These are phyloP conservation scores for Rickenella mellea DNA, from an alignment of 768 basidiomycete species.

Conservation along the genomic window DNA sequence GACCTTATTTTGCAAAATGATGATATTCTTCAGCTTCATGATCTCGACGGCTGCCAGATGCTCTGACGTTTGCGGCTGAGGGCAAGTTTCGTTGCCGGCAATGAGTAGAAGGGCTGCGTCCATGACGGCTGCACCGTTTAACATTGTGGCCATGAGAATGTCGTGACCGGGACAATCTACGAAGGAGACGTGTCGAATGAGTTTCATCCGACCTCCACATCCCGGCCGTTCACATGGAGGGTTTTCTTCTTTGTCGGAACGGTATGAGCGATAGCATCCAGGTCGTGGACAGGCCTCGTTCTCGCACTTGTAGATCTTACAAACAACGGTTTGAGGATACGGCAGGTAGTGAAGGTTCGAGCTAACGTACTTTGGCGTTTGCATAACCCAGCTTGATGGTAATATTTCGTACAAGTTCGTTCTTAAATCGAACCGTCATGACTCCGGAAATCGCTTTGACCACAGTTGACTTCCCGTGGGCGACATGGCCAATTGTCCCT, in stretches of 20 bases:
- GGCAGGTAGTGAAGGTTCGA: background rate
- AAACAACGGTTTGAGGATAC: background rate
- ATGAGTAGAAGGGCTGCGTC: conserved; percentile 93
- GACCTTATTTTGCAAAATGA: conserved; percentile 98
- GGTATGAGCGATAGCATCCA: conserved; percentile 89
- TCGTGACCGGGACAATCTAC: conserved; percentile 98
- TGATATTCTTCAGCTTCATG: conserved; percentile 97
- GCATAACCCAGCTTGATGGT: conserved; percentile 99
- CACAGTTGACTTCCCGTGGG: conserved; percentile 92
- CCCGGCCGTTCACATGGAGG: conserved; percentile 91
- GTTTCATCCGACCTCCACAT: conserved; percentile 83
- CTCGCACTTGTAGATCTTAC: conserved; percentile 95
- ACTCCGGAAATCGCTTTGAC: conserved; percentile 99
- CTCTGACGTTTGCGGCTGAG: conserved; percentile 97
- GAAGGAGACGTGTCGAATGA: conserved; percentile 95
- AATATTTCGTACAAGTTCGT: conserved; percentile 97
- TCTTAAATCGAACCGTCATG: conserved; percentile 97
- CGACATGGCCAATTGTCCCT: conserved; percentile 99
- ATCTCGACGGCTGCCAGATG: conserved; percentile 98
- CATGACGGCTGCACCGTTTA: conserved; percentile 99
- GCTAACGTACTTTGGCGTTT: conserved; percentile 85
- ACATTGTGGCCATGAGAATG: conserved; percentile 99
- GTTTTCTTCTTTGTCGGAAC: conserved; percentile 86
- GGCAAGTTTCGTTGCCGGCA: conserved; percentile 97
- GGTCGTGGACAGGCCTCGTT: conserved; percentile 89